A percentile compares a stretch with the other conserved stretches of the same genome.
These are phyloP conservation scores for Rhodotorula sp. DNA, from an alignment of 1,284 basidiomycete genomes.

Conservation along the genomic window DNA sequence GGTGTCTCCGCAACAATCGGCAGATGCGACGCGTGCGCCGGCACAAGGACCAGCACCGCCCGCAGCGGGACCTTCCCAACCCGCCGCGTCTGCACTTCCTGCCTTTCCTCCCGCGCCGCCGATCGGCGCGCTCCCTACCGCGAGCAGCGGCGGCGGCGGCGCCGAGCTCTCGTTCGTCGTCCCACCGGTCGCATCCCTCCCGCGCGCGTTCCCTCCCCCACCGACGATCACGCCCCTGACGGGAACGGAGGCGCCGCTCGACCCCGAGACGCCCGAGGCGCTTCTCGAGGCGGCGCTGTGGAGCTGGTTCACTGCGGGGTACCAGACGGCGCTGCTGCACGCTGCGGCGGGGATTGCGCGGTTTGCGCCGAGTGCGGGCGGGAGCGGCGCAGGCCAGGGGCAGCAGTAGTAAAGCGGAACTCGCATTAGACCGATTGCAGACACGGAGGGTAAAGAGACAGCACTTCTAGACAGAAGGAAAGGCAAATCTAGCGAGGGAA, in stretches of 20 bases:
- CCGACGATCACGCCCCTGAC: conserved; percentile 27
- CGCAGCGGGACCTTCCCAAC: background rate
- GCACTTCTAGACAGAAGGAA: background rate
- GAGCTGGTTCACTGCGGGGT: conserved; percentile 38
- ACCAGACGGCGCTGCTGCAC: conserved; percentile 40
- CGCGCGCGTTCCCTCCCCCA: conserved; percentile 8
- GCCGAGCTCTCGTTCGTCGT: conserved; percentile 1
- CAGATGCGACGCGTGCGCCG: too few relatives aligned
- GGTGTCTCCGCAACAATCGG: background rate
- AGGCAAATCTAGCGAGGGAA: background rate
- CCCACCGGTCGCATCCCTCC: background rate
- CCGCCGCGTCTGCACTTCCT: too few relatives aligned
- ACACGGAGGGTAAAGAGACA: background rate
- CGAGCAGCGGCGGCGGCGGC: background rate
- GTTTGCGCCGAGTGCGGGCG: conserved; percentile 8
- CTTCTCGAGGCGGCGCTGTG: conserved; percentile 34
- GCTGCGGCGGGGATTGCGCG: conserved; percentile 33
- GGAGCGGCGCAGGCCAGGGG: background rate
- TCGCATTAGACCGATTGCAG: background rate
- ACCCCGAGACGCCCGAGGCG: conserved; percentile 16
- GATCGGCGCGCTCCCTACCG: background rate
- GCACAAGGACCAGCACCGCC: too few relatives aligned
- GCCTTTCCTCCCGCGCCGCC: background rate
- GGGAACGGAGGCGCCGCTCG: conserved; percentile 15
- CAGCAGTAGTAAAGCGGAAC: background rate